phyloP scores from a whole-genome alignment of 2,329 filamentous ascomycete genomes.

The Canariomyces notabilis region DNA sequence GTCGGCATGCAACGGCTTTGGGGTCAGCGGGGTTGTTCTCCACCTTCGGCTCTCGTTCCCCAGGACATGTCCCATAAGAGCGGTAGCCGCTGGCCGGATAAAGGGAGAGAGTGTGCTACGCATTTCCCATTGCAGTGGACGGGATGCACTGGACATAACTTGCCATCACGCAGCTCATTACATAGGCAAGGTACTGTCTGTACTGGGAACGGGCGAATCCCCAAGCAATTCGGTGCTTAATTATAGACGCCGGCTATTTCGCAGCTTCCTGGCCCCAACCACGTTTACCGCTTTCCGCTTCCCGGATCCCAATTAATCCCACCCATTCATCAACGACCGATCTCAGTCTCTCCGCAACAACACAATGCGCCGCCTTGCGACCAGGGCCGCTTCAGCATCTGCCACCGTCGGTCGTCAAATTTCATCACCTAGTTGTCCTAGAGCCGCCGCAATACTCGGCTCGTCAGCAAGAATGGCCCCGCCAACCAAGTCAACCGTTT shows the following conservation, averaged over 20 bases:
- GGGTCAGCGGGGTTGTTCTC: conserved; percentile 8
- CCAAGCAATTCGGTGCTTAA: conserved; percentile 17
- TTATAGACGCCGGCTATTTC: conserved; percentile 19
- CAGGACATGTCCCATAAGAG: conserved; percentile 5
- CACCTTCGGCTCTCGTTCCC: conserved; percentile 11
- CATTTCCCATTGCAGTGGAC: background rate
- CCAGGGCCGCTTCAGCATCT: conserved; percentile 33
- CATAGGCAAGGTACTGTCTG: background rate
- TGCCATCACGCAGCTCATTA: no score
- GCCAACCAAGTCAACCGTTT: conserved; percentile 27
- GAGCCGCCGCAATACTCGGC: conserved; percentile 21
- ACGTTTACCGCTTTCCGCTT: no score
- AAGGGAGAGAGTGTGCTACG: conserved; percentile 7
- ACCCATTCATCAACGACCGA: background rate
- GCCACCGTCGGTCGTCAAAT: conserved; percentile 32
- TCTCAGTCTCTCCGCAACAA: conserved; percentile 2
- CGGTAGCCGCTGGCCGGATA: conserved; percentile 18
- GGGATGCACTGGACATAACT: no score
- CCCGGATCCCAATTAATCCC: conserved; percentile 3
- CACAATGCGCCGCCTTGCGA: conserved; percentile 45
- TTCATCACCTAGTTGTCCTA: conserved; percentile 19
- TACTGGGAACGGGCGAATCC: conserved; percentile 1
- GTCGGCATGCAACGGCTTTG: conserved; percentile 25
- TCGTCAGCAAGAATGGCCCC: conserved; percentile 31
- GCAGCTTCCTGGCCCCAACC: background rate